Percentiles rank a stretch among this genome's conserved stretches.
Evolutionary conservation across 768 basidiomycete genomes (phyloP).

Genomic region (Termitomyces sp.): DNA sequence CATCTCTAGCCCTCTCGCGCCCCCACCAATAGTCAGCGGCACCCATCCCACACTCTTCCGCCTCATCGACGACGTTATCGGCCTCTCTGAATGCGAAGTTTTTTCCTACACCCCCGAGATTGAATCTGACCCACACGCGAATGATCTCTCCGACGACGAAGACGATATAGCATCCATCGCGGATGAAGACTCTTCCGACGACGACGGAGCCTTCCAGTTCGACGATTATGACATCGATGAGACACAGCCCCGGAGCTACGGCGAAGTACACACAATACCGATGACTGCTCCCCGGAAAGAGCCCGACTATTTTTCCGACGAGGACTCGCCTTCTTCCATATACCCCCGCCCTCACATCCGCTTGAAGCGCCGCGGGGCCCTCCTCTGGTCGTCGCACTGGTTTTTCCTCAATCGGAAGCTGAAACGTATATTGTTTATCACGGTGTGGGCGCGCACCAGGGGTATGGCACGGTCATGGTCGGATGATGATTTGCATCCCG

Average conservation of each 20-base stretch:
- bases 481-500: slow-evolving; percentile 43
- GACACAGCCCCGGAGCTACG: slow-evolving; percentile 35
- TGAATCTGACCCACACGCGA: slow-evolving; percentile 91
- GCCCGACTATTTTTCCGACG: slow-evolving; percentile 34
- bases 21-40: slow-evolving; percentile 71
- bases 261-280: slow-evolving; percentile 35
- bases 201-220: slow-evolving; percentile 73
- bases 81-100: slow-evolving; percentile 89
- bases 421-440: slow-evolving; percentile 90
- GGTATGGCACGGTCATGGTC: slow-evolving; percentile 51
- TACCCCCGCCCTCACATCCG: slow-evolving; percentile 35
- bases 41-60: slow-evolving; percentile 89
- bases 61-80: slow-evolving; percentile 86
- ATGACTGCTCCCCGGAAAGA: slow-evolving; percentile 37
- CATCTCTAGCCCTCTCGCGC: slow-evolving; percentile 61
- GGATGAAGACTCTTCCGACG: slow-evolving; percentile 71
- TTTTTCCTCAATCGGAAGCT: slow-evolving; percentile 93
- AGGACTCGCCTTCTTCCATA: slow-evolving; percentile 38
- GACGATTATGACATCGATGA: slow-evolving; percentile 80
- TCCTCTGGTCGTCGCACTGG: slow-evolving; percentile 96
- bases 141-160: slow-evolving; percentile 76
- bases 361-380: slow-evolving; percentile 65
- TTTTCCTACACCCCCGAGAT: slow-evolving; percentile 93
- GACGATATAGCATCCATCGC: slow-evolving; percentile 65
- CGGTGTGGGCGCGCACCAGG: slow-evolving; percentile 83